Evolutionary conservation across 2,329 filamentous ascomycete genomes (phyloP), one percentile per base, ranked within the genome.

Genomic region (Phoma sp.): DNA sequence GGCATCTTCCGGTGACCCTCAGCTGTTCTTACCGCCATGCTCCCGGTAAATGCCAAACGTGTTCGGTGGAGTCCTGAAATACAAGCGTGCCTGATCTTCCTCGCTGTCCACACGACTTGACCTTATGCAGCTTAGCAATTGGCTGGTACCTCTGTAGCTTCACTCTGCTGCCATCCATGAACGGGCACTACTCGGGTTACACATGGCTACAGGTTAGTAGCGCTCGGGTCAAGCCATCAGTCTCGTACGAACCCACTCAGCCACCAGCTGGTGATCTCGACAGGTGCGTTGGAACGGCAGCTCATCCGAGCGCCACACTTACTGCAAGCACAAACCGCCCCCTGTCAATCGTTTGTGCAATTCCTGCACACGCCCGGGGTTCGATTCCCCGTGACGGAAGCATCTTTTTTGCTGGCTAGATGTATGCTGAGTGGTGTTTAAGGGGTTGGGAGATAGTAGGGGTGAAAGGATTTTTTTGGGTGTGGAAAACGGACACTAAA

Each of bases 11-110:
- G 43, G 43, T 49, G 46, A 46, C 51, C 29, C 29, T 43, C 44
- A 13, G 24, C 12, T 41, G 5, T 35, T 41, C 43, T 50, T 45
- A 41, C 41, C 38, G 43, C 49, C 44, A 35, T 45, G 46, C 43
- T 48, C 46, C 49, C 24, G 43, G 44, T 55, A 57, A 58, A 51
- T 43, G 51, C 60, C 57, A 63, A 64, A 64, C 59, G 55, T 55
- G 53, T 64, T 61, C 37, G 52, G 63, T 66, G 61, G 63, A 60
- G 58, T 49, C 32, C 43, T 51, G 57, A 61, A 57, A 58, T 63
- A 60, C 58, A 57, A 48, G 51, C 55, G 61, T 63, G 61, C 60
- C 63, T 63, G 63, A 64, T 64, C 59, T 51, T 52, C 64, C 48
- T 60, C 53, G 50, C 43, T 48, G 39, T 57, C 48, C 40, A 51